Percentiles rank a stretch among this genome's conserved stretches.
phyloP scores from a whole-genome alignment of 495 filamentous ascomycete genomes.

The Neurospora africana region DNA sequence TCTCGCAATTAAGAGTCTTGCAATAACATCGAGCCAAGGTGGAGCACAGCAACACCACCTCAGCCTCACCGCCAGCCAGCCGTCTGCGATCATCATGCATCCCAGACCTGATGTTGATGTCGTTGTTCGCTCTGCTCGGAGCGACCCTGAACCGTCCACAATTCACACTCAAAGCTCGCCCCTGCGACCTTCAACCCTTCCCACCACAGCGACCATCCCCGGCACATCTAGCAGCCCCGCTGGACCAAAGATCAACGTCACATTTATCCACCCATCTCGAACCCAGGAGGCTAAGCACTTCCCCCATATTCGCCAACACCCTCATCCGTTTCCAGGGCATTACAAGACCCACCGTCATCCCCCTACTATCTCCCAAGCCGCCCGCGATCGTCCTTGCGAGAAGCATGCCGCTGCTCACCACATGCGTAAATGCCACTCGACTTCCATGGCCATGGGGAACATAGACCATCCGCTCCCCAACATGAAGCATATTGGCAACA shows the following conservation, averaged over 20 bases:
- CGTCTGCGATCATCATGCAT: neutral
- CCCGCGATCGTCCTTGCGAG: neutral
- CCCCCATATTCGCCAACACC: neutral
- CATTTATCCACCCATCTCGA: neutral
- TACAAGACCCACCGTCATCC: neutral
- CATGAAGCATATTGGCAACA: neutral
- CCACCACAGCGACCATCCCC: neutral
- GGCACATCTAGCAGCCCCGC: neutral
- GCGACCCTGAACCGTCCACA: neutral
- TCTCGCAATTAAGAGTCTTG: neutral
- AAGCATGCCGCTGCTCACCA: no score
- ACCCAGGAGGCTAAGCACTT: neutral
- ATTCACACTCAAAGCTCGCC: neutral
- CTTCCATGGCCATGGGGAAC: neutral
- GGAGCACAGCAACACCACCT: neutral
- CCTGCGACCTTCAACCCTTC: neutral
- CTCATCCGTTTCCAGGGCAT: neutral
- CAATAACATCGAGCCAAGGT: neutral
- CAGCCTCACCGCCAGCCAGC: neutral
- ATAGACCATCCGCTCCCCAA: neutral
- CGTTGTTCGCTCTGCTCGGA: neutral
- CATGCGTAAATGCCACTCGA: neutral
- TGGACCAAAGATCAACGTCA: neutral
- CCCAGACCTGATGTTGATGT: neutral
- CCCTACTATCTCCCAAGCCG: neutral